Evolutionary conservation across 2,329 filamentous ascomycete genomes (phyloP).

Genomic region (Aspergillus flavus): DNA sequence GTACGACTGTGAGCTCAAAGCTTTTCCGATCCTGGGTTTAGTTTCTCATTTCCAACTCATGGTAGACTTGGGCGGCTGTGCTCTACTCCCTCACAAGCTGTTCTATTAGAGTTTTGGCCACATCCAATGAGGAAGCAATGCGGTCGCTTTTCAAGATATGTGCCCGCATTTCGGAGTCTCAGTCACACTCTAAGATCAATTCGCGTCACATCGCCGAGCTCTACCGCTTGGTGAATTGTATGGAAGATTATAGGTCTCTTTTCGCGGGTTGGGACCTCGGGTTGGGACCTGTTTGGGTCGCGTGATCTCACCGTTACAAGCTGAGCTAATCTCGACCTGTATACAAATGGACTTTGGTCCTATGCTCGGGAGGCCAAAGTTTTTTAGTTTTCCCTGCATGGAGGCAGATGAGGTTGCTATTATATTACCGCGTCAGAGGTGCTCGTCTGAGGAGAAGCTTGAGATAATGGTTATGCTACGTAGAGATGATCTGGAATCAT

Average conservation of each 20-base stretch:
- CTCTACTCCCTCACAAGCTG: not conserved
- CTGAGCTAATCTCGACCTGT: not conserved
- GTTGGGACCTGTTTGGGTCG: not conserved
- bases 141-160: not conserved
- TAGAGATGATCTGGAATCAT: not conserved
- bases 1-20: not conserved
- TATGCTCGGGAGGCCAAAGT: not conserved
- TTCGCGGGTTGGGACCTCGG: not conserved
- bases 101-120: not conserved
- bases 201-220: not conserved
- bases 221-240: not conserved
- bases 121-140: not conserved
- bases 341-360: not conserved
- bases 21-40: not conserved
- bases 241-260: not conserved
- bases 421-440: not conserved
- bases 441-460: not conserved
- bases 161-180: accelerated
- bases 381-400: not conserved
- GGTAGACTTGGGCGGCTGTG: not conserved
- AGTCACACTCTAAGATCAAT: not conserved
- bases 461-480: not conserved
- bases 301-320: not conserved
- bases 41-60: not conserved
- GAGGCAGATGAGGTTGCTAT: not conserved